Evolutionary conservation across 352 stramenopile species (phyloP).

Genomic region (Pythium oligandrum): DNA sequence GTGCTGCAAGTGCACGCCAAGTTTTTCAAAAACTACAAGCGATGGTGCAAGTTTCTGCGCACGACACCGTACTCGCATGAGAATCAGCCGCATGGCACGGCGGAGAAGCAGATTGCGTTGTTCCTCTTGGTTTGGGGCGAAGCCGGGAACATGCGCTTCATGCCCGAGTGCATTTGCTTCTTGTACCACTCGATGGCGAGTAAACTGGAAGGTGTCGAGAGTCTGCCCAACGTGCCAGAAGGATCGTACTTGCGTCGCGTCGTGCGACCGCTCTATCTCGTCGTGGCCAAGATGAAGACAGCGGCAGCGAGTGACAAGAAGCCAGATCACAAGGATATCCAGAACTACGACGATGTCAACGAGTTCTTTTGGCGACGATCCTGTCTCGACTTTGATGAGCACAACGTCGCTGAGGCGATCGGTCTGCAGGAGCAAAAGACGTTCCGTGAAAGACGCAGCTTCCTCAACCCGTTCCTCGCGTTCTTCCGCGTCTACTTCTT

Average conservation of each 20-base stretch:
- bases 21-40: conserved; percentile 91
- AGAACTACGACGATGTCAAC: conserved; percentile 89
- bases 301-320: conserved; percentile 20
- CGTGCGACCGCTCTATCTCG: conserved; percentile 72
- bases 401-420: conserved; percentile 71
- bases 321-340: conserved; percentile 82
- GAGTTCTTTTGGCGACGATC: conserved; percentile 84
- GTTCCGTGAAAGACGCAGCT: conserved; percentile 81
- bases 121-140: conserved; percentile 87
- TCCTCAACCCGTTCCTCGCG: conserved; percentile 72
- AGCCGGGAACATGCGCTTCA: conserved; percentile 80
- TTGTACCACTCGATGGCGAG: conserved; percentile 77
- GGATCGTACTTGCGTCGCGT: conserved; percentile 68
- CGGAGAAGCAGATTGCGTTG: conserved; percentile 66
- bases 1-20: conserved; percentile 88
- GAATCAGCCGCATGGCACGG: conserved; percentile 17
- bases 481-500: conserved; percentile 90
- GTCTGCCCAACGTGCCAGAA: conserved; percentile 52
- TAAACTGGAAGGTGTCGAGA: conserved; percentile 62
- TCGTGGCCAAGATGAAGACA: conserved; percentile 69
- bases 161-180: conserved; percentile 88
- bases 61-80: conserved; percentile 82
- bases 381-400: conserved; percentile 80
- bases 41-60: conserved; percentile 94
- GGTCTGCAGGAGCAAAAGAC: conserved; percentile 69